These are phyloP conservation scores for Xylaria telfairii DNA, from an alignment of 495 filamentous ascomycete genomes.

Conservation along the genomic window DNA sequence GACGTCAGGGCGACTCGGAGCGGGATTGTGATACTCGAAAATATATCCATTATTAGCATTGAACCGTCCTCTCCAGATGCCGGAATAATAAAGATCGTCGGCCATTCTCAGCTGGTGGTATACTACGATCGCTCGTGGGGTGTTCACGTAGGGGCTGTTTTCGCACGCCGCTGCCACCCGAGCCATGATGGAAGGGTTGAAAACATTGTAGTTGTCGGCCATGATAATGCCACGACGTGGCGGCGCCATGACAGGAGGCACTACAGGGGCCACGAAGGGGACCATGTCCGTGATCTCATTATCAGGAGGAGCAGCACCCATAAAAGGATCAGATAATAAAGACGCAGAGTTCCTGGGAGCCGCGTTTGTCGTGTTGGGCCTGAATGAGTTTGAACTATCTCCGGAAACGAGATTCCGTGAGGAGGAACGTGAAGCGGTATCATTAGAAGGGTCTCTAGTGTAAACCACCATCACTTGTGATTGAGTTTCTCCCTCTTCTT, in stretches of 20 bases:
- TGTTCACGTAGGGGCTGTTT: not conserved
- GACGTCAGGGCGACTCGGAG: not conserved
- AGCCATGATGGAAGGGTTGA: not conserved
- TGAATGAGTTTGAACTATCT: not conserved
- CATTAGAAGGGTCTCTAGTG: not conserved
- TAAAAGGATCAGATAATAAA: not conserved
- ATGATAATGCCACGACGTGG: not conserved
- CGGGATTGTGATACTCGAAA: constrained; percentile 10
- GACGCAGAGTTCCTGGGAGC: not conserved
- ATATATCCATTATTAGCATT: not conserved
- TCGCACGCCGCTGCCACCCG: not conserved
- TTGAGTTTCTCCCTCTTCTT: not conserved
- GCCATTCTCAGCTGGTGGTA: constrained; percentile 3
- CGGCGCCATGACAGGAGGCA: not conserved
- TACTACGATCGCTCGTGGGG: not conserved
- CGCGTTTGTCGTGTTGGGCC: not conserved
- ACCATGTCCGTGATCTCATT: too few relatives aligned
- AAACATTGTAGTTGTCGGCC: not conserved
- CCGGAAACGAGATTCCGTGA: not conserved
- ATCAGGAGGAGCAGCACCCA: not conserved
- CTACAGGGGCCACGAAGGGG: too few relatives aligned
- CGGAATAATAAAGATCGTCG: constrained; percentile 2
- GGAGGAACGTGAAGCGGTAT: not conserved
- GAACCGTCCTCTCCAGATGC: not conserved
- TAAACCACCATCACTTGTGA: not conserved